Conservation (phyloP, 148 eudicot species). For the Vaccinium corymbosum region DNA sequence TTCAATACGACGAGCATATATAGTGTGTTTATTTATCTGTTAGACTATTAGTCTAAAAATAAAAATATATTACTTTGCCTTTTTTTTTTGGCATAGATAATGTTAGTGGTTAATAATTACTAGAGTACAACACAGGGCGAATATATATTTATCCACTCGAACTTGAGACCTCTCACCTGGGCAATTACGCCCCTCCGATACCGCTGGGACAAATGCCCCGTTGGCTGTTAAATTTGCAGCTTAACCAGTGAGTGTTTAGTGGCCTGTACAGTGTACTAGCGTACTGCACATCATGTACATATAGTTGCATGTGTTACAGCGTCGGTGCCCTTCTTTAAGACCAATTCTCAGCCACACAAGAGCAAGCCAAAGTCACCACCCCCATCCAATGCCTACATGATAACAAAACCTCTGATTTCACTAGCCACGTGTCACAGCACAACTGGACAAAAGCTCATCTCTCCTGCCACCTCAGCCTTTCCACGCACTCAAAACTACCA, state of each 20-base stretch:
- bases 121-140: no score
- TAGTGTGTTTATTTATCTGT: background rate
- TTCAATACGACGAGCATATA: background rate
- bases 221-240: background rate
- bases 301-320: slow-evolving; percentile 4
- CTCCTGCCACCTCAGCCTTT: slow-evolving; percentile 46
- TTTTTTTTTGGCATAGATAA: no score
- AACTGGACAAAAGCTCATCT: slow-evolving; percentile 37
- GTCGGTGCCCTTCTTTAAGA: background rate
- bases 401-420: slow-evolving; percentile 34
- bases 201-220: no score
- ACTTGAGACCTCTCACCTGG: no score
- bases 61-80: background rate
- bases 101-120: no score
- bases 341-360: slow-evolving; percentile 17
- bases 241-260: background rate
- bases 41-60: background rate
- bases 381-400: background rate
- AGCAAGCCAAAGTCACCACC: background rate
- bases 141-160: no score
- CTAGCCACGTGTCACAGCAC: slow-evolving; percentile 44
- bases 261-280: slow-evolving; percentile 1
- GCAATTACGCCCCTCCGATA: no score
- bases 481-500: slow-evolving; percentile 26
- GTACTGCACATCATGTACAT: slow-evolving; percentile 1